Evolutionary conservation across 192 early-diverging fungal genomes (phyloP).

Genomic region (Chytriomyces confervae): DNA sequence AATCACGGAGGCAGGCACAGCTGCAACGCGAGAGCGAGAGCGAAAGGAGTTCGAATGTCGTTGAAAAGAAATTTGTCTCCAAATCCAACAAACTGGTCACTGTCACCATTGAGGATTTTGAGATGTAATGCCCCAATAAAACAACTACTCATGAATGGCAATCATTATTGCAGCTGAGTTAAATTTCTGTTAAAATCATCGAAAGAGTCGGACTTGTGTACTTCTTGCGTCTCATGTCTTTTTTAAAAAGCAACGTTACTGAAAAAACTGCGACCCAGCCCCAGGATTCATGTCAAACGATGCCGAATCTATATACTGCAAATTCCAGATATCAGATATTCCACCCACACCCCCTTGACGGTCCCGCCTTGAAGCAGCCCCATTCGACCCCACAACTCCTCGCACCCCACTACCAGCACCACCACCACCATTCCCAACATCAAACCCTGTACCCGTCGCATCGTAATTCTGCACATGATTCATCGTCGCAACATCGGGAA

Average conservation of each 20-base stretch:
- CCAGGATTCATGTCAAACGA: too few species aligned
- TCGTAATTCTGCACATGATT: neutral
- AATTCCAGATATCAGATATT: too few species aligned
- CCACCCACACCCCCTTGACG: too few species aligned
- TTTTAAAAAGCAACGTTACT: too few species aligned
- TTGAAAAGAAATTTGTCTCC: conserved; percentile 23
- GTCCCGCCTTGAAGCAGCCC: too few species aligned
- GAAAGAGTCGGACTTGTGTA: neutral
- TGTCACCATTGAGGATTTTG: conserved; percentile 45
- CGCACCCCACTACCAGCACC: neutral
- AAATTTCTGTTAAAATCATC: neutral
- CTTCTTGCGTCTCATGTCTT: too few species aligned
- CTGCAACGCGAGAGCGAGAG: neutral
- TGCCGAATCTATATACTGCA: too few species aligned
- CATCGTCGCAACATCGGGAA: neutral
- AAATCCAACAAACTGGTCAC: conserved; percentile 30
- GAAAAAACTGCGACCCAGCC: too few species aligned
- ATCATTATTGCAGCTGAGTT: too few species aligned
- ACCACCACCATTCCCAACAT: neutral
- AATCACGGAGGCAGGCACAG: neutral
- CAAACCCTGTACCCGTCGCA: neutral
- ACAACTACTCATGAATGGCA: neutral
- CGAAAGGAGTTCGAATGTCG: neutral
- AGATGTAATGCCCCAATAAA: conserved; percentile 19
- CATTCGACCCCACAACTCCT: too few species aligned